These are phyloP conservation scores for Vanrija sp. DNA, from an alignment of 1,284 basidiomycete genomes.

Conservation along the genomic window DNA sequence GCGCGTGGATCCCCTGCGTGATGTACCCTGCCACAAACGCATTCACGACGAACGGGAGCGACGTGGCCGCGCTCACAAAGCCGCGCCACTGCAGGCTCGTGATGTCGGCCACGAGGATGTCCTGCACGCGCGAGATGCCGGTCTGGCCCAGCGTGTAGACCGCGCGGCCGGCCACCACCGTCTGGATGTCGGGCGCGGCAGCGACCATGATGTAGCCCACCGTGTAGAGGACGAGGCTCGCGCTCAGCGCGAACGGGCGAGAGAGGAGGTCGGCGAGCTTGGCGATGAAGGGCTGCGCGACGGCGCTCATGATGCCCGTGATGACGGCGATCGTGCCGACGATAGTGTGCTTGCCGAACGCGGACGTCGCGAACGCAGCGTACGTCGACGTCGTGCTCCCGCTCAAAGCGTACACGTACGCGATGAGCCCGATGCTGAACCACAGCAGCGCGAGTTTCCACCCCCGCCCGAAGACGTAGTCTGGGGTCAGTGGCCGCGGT, in stretches of 20 bases:
- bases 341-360: slow-evolving; percentile 40
- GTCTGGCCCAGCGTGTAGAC: neutral
- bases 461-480: slow-evolving; percentile 25
- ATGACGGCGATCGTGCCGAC: slow-evolving; percentile 41
- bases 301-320: slow-evolving; percentile 39
- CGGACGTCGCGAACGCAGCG: slow-evolving; percentile 39
- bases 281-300: slow-evolving; percentile 8
- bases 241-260: slow-evolving; percentile 3
- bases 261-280: slow-evolving; percentile 9
- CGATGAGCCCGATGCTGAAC: slow-evolving; percentile 25
- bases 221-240: slow-evolving; percentile 5
- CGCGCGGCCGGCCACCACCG: neutral
- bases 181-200: neutral
- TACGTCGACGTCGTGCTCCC: slow-evolving; percentile 22
- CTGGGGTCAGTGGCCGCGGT: slow-evolving; percentile 2
- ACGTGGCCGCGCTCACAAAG: neutral
- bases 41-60: neutral
- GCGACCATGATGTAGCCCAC: slow-evolving; percentile 9
- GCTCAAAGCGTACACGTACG: slow-evolving; percentile 26
- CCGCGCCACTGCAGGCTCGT: slow-evolving; percentile 6
- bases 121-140: neutral
- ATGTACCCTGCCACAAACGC: slow-evolving; percentile 19
- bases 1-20: slow-evolving; percentile 60
- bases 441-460: slow-evolving; percentile 25
- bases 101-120: neutral